Conservation (phyloP, 257 asterid species). For the Penstemon newberryi region DNA sequence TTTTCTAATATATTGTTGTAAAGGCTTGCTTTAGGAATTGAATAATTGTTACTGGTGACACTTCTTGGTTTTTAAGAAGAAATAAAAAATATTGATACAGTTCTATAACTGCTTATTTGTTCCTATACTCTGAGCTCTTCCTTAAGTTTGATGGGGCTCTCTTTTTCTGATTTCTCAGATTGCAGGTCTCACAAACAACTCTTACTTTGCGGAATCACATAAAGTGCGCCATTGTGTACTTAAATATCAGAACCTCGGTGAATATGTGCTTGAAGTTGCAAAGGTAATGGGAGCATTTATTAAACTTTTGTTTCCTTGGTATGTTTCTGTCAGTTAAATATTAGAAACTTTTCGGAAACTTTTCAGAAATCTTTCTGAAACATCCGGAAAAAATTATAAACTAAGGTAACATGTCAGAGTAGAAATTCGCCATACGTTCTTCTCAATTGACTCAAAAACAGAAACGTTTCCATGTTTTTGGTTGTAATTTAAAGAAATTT, state of each 20-base stretch:
- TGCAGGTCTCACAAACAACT: constrained; percentile 92
- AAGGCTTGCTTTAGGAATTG: constrained; percentile 22
- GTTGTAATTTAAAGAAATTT: too few relatives aligned
- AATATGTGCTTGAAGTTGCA: constrained; percentile 83
- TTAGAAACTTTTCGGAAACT: too few relatives aligned
- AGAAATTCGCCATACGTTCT: too few relatives aligned
- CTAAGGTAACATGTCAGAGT: too few relatives aligned
- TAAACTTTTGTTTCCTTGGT: too few relatives aligned
- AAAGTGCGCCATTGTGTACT: constrained; percentile 84
- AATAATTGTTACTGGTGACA: constrained; percentile 8
- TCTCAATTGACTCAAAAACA: too few relatives aligned
- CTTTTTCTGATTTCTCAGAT: constrained; percentile 43
- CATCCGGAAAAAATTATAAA: too few relatives aligned
- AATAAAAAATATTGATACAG: constrained; percentile 5
- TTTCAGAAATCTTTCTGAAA: too few relatives aligned
- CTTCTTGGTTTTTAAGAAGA: constrained; percentile 11
- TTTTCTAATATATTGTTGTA: constrained; percentile 7
- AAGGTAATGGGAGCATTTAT: constrained; percentile 51
- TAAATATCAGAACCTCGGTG: constrained; percentile 70
- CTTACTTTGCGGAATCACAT: constrained; percentile 71
- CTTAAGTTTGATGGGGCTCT: constrained; percentile 11
- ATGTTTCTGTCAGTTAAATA: too few relatives aligned
- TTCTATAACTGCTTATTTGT: constrained; percentile 4
- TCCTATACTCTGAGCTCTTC: constrained; percentile 8
- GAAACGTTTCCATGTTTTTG: too few relatives aligned